Evolutionary conservation across 73 alveolate genomes (phyloP), one percentile per base, ranked within the genome.

Genomic region (Durusdinium trenchii): DNA sequence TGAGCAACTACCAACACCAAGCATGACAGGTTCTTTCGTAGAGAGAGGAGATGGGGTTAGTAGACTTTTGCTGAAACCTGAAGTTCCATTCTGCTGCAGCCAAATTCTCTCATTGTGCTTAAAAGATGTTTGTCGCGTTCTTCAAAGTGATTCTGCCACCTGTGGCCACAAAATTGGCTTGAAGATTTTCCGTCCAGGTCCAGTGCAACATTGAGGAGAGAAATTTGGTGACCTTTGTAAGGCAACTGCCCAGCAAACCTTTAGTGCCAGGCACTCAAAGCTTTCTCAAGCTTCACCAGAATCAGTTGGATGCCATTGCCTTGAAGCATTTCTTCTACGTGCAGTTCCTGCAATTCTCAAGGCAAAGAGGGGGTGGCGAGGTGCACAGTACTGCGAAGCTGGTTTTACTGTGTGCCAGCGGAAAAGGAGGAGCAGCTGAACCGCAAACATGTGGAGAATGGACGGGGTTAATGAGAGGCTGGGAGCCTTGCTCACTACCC

Each of bases 381-480:
- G 86, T 64, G 71, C 96, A 89, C 50, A 89, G 96, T 86, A 62
- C 96, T 14, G 96, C 86, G 52, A 89, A 89, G 86, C 57, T 89
- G 96, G 96, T 89, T 85, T 67, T 89, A 86, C 86, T 89, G 30
- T 89, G 96, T 20, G 96, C 96, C 71, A 89, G 96, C 35, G 96
- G 96, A 69, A 89, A 89, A 36, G 96, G 96, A 43, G 96, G 96
- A 30, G 96, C 51, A 23, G 3, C 45, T 14, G 71, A 26, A 16
- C 91, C n/a, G n/a, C n/a, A n/a, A n/a, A 9, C 71, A 81, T 43
- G 20, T 75, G 84, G 1, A n/a, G 54, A 32, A 23, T 60, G 73
- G 73, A 32, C 1, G 18, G 73, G 73, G 73, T 2, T 60, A n/a
- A n/a, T 60, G 73, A 60, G n/a, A 60, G 73, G 30, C 73, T 60